Percentiles rank a stretch among this genome's conserved stretches.
Evolutionary conservation across 768 basidiomycete genomes (phyloP).

Genomic region (Mycena indigotica): DNA sequence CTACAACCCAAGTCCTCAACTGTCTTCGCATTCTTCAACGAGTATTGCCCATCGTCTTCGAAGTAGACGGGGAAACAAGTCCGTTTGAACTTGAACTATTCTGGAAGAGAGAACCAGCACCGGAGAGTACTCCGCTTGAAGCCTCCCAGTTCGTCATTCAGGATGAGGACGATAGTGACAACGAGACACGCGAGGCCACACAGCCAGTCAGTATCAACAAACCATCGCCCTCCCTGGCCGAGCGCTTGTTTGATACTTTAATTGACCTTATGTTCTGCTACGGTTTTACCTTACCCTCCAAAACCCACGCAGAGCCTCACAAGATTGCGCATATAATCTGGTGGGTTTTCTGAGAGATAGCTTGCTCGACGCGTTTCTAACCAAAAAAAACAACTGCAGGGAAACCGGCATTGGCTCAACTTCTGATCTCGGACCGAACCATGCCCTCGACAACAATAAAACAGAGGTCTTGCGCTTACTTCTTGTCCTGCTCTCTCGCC

Average conservation of each 20-base stretch:
- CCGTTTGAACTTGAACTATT: constrained; percentile 78
- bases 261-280: constrained; percentile 92
- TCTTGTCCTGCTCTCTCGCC: constrained; percentile 84
- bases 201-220: constrained; percentile 36
- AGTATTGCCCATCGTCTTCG: constrained; percentile 88
- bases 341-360: constrained; percentile 46
- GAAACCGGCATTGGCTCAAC: constrained; percentile 95
- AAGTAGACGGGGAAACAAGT: constrained; percentile 70
- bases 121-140: constrained; percentile 34
- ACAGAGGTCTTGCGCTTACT: constrained; percentile 88
- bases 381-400: constrained; percentile 49
- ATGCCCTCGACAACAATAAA: constrained; percentile 75
- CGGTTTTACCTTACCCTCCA: constrained; percentile 85
- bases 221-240: constrained; percentile 74
- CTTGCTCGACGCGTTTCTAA: background rate
- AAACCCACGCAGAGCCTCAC: constrained; percentile 75
- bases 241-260: constrained; percentile 75
- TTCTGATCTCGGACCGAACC: constrained; percentile 63
- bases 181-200: constrained; percentile 39
- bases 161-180: constrained; percentile 70
- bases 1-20: constrained; percentile 88
- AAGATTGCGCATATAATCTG: constrained; percentile 89
- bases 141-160: constrained; percentile 85
- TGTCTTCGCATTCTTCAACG: constrained; percentile 89
- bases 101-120: constrained; percentile 71